Percentiles rank a stretch among this genome's conserved stretches.
phyloP scores from a whole-genome alignment of 345 rosid genomes.

The Populus simonii region DNA sequence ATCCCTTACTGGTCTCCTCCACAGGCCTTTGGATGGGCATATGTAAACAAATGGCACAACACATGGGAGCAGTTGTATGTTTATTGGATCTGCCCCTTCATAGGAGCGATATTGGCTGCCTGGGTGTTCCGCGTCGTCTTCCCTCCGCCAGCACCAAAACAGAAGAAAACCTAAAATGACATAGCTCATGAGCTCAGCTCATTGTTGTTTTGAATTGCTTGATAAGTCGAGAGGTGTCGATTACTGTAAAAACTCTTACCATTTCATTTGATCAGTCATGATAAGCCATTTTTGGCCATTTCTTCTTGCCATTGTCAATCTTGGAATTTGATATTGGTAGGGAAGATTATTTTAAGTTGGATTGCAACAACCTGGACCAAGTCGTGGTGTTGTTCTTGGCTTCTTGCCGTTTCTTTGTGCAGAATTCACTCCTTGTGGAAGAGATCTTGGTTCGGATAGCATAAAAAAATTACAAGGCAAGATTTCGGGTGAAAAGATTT shows the following conservation, averaged over 20 bases:
- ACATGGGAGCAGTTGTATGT: slow-evolving; percentile 94
- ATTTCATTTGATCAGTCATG: not conserved
- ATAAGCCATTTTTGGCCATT: not conserved
- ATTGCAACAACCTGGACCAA: not conserved
- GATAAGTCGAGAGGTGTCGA: slow-evolving; percentile 1
- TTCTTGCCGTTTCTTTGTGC: not conserved
- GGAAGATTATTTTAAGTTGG: not conserved
- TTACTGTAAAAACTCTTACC: slow-evolving; percentile 11
- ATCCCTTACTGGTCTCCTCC: not conserved
- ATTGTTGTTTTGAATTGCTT: not conserved
- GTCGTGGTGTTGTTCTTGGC: not conserved
- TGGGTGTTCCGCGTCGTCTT: slow-evolving; percentile 65
- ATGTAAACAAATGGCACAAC: slow-evolving; percentile 66
- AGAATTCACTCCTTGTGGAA: not conserved
- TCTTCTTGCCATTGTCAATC: not conserved
- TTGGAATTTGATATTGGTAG: not conserved
- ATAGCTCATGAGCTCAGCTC: not conserved
- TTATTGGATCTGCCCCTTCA: slow-evolving; percentile 84
- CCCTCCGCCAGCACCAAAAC: slow-evolving; percentile 44
- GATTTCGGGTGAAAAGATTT: too few relatives aligned
- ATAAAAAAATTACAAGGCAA: not conserved
- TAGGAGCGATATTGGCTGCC: slow-evolving; percentile 76
- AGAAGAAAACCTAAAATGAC: slow-evolving; percentile 50
- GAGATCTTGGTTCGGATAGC: not conserved
- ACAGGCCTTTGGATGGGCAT: slow-evolving; percentile 98